Evolutionary conservation across 2,329 filamentous ascomycete genomes (phyloP), one percentile per base, ranked within the genome.

Genomic region (Pseudogymnoascus sp.): DNA sequence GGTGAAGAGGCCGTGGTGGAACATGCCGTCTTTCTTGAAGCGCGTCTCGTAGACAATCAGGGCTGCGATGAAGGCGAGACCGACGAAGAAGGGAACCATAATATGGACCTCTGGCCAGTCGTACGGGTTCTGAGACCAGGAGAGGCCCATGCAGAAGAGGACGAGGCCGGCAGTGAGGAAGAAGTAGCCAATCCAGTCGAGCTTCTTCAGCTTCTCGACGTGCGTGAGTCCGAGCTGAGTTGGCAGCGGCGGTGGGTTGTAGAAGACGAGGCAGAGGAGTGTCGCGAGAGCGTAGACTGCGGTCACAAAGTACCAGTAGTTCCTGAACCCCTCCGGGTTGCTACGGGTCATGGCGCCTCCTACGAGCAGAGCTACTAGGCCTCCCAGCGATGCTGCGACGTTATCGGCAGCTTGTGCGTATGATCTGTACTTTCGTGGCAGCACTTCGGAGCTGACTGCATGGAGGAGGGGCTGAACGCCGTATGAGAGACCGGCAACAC

Each of bases 161-260:
- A 76, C 72, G 6, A 77, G 64, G 6, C 75, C 72, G 1, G 68
- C 42, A 1, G 72, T 66, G 3, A 77, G 66, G 12, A 77, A 67
- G 4, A 68, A 33, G 61, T 76, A 77, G 35, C 74, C 75, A 29
- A 74, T 66, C 75, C 76, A 77, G 66, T 77, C 76, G 5, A 77
- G 70, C 58, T 68, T 71, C 25, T 55, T 62, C 3, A 77, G 64
- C 65, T 77, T 77, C 58, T 76, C 69, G 2, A 41, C 58, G 9
- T 63, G 63, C 0, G 69, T 70, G 42, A 73, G 68, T 10, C 65
- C 61, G 2, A 61, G 58, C 65, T 77, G 73, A 17, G 66, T 62
- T 5, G 65, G 44, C 13, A 66, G 68, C 44, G 65, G 66, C 1
- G 72, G 73, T 17, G 75, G 75, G 38, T 72, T 71, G 68, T 77